Conservation (phyloP, 2,329 filamentous ascomycete species). For the Emericellopsis cladophorae region DNA sequence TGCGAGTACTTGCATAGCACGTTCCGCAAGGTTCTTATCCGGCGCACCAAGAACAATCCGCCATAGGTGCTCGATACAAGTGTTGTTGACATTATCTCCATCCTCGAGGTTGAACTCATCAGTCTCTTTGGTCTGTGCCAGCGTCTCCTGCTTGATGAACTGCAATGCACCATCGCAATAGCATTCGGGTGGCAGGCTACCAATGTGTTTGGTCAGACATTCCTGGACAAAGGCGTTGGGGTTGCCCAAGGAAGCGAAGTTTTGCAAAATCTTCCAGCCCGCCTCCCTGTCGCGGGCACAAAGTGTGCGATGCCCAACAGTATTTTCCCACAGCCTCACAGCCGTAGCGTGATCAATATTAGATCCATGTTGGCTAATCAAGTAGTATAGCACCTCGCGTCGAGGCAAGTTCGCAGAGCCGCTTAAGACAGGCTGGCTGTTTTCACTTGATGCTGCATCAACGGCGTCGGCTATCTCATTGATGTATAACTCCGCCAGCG, state of each 20-base stretch:
- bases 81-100: conserved; percentile 35
- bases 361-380: conserved; percentile 48
- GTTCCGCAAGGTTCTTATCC: conserved; percentile 49
- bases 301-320: conserved; percentile 53
- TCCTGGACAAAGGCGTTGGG: conserved; percentile 42
- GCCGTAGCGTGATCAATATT: conserved; percentile 51
- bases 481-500: too few species aligned
- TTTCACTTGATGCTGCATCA: conserved; percentile 12
- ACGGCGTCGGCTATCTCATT: conserved; percentile 24
- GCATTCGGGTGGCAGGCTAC: conserved; percentile 39
- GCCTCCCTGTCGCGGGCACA: conserved; percentile 47
- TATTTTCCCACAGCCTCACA: conserved; percentile 54
- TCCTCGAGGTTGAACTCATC: conserved; percentile 35
- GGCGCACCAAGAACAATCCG: conserved; percentile 62
- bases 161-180: conserved; percentile 51
- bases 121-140: conserved; percentile 30
- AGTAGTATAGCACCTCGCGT: conserved; percentile 41
- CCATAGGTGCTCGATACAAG: conserved; percentile 65
- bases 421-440: conserved; percentile 30
- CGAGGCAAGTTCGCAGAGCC: conserved; percentile 37
- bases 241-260: conserved; percentile 27
- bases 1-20: conserved; percentile 59
- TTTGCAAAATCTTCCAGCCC: conserved; percentile 55
- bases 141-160: conserved; percentile 43
- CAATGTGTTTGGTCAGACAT: conserved; percentile 44